These are phyloP conservation scores for Fraxinus velutina DNA, from an alignment of 305 asterid genomes.

Conservation along the genomic window DNA sequence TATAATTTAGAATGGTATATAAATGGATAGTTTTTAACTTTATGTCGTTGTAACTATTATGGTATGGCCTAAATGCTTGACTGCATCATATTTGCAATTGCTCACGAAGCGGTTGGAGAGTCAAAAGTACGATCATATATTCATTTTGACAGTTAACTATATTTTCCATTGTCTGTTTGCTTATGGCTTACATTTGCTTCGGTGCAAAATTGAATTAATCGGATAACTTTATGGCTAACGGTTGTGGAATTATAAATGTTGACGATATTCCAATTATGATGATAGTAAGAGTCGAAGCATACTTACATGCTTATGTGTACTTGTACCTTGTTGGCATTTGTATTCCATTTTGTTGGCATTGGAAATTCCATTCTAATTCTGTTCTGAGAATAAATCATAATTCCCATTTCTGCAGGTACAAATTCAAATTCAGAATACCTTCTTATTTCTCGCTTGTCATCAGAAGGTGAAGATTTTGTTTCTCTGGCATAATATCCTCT, in stretches of 20 bases:
- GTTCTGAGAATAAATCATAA: conserved; percentile 8
- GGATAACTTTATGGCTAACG: neutral
- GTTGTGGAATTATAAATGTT: conserved; percentile 4
- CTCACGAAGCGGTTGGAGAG: neutral
- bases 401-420: conserved; percentile 63
- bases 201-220: neutral
- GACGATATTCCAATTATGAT: neutral
- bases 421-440: conserved; percentile 89
- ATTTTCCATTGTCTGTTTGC: neutral
- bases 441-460: conserved; percentile 91
- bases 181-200: neutral
- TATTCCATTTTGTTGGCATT: neutral
- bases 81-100: neutral
- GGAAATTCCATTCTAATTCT: conserved; percentile 7
- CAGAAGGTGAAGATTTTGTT: conserved; percentile 58
- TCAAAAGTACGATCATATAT: neutral
- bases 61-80: neutral
- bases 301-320: neutral
- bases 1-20: neutral
- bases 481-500: neutral
- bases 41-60: neutral
- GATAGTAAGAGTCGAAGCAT: neutral
- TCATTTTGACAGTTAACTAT: neutral
- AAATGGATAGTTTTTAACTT: neutral
- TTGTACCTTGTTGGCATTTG: neutral